A percentile compares a stretch with the other conserved stretches of the same genome.
These are phyloP conservation scores for Cichorium intybus DNA, from an alignment of 140 eudicot genomes.

Conservation along the genomic window DNA sequence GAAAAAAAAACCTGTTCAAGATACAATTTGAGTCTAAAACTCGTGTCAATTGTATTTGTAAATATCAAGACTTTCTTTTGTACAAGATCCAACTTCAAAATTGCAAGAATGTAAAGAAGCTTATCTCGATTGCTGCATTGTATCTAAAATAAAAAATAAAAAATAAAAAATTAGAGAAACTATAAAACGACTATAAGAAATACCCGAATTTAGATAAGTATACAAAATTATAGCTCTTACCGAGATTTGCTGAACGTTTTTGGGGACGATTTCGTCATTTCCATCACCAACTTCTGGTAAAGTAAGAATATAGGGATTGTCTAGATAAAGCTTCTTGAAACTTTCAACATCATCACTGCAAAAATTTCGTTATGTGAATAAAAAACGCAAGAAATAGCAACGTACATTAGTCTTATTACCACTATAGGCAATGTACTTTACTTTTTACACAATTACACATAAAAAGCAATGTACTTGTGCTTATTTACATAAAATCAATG, in stretches of 20 bases:
- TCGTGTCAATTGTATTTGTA: slow-evolving; percentile 81
- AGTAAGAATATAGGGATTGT: slow-evolving; percentile 86
- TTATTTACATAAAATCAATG: too few relatives aligned
- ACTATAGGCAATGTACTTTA: too few relatives aligned
- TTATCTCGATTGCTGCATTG: slow-evolving; percentile 85
- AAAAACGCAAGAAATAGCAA: too few relatives aligned
- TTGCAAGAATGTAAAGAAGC: slow-evolving; percentile 74
- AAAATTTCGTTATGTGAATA: background rate
- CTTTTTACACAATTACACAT: too few relatives aligned
- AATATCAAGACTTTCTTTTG: slow-evolving; percentile 86
- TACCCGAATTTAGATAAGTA: background rate
- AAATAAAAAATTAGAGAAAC: background rate
- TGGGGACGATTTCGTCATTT: slow-evolving; percentile 84
- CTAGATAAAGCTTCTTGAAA: slow-evolving; percentile 80
- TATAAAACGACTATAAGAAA: background rate
- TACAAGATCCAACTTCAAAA: slow-evolving; percentile 84
- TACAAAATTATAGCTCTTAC: slow-evolving; percentile 35
- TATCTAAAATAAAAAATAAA: slow-evolving; percentile 57
- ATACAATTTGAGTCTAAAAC: slow-evolving; percentile 78
- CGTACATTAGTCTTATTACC: too few relatives aligned
- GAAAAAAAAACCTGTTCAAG: slow-evolving; percentile 65
- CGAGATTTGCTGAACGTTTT: slow-evolving; percentile 77
- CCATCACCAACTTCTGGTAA: slow-evolving; percentile 74
- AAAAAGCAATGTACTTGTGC: too few relatives aligned
- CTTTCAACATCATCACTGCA: slow-evolving; percentile 89